Evolutionary conservation across 164 flowering plant species (phyloP), one percentile per base, ranked within the genome.

Genomic region (Brasenia schreberi): DNA sequence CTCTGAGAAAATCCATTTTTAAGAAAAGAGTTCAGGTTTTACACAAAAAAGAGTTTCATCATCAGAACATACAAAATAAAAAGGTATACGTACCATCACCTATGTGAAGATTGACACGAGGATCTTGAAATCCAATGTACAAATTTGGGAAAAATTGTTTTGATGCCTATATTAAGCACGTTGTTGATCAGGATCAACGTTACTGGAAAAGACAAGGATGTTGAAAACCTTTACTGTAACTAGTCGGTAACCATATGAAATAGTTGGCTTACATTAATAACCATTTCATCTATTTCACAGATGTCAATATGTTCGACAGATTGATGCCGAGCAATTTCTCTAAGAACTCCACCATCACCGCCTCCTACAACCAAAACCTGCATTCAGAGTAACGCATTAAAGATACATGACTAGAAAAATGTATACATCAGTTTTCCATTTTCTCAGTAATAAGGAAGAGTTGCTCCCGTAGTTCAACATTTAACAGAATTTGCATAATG

Each of bases 341-440:
- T 79, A 6, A 94, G 85, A 68, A 94, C 98, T 17, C 97, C 98
- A 68, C 98, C 98, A 83, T 94, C 98, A 73, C 98, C 98, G 65
- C 98, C 98, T 72, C 98, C 98, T 63, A 94, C 96, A 78, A 91
- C 97, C 72, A 94, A 79, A 77, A 91, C 96, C 98, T 94, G 84
- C 79, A 84, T 63, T 66, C 62, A 43, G 18, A 33, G 68, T 62
- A 63, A 68, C 53, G 64, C 5, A 44, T 19, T 69, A 44, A 33
- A 44, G 17, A 12, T 14, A 63, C 39, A 63, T 63, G 23, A 19
- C 17, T 7, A 7, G 33, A 19, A 63, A 63, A 19, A 0, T 17
- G 5, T 27, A 18, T 18, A 18, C 52, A 45, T 45, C 14, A 45
- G 0, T 45, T 45, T 7, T 4, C 5, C 53, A 45, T 7, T 45